These are phyloP conservation scores for Trichophaea hybrida DNA, from an alignment of 2,329 filamentous ascomycete species.

Conservation along the genomic window DNA sequence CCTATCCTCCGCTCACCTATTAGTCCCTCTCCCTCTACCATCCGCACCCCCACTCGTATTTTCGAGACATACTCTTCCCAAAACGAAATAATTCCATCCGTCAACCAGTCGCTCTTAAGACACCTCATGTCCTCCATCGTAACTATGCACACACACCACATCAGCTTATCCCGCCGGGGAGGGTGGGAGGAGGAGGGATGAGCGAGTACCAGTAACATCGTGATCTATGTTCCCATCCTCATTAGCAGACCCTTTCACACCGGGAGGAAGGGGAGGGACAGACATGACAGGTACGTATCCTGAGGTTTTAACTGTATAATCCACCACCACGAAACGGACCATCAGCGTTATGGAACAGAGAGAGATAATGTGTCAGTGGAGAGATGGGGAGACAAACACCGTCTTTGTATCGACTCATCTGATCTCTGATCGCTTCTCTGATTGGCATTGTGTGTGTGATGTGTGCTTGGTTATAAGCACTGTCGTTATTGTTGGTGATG, in stretches of 20 bases:
- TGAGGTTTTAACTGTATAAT: not conserved
- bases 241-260: not conserved
- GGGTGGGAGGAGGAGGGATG: no score
- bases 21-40: not conserved
- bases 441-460: conserved; percentile 14
- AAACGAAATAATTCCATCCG: conserved; percentile 93
- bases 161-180: no score
- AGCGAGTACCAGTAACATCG: not conserved
- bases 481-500: no score
- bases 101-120: conserved; percentile 86
- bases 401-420: not conserved
- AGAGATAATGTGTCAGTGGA: conserved; percentile 30
- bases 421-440: conserved; percentile 18
- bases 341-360: not conserved
- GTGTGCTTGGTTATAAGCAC: not conserved
- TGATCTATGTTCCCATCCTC: not conserved
- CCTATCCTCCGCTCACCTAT: conserved; percentile 32
- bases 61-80: conserved; percentile 69
- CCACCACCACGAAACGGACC: no score
- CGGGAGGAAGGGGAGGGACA: not conserved
- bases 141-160: conserved; percentile 34
- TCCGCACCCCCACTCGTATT: not conserved
- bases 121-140: conserved; percentile 80
- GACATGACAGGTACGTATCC: not conserved
- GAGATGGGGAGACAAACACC: not conserved